Percentiles rank a stretch among this genome's conserved stretches.
Evolutionary conservation across 192 early-diverging fungal genomes (phyloP).

Genomic region (Phlyctochytrium arcticum): DNA sequence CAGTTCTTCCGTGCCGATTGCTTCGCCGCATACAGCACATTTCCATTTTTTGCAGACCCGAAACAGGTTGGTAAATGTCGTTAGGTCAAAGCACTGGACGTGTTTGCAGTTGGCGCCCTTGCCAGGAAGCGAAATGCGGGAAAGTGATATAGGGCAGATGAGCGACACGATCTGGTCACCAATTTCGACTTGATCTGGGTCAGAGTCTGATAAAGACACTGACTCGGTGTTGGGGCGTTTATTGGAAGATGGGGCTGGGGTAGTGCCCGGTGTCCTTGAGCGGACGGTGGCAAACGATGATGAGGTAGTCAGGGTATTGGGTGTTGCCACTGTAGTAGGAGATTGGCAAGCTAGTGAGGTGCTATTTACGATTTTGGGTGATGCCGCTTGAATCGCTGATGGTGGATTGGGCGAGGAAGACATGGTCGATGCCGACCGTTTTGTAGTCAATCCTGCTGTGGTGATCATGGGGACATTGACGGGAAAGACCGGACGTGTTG

Average conservation of each 20-base stretch:
- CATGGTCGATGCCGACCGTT: constrained; percentile 7
- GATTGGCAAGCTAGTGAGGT: no score
- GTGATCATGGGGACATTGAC: constrained; percentile 2
- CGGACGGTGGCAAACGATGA: not conserved
- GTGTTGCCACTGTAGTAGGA: no score
- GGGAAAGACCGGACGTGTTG: constrained; percentile 7
- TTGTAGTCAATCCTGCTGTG: not conserved
- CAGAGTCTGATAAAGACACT: no score
- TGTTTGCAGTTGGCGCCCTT: constrained; percentile 20
- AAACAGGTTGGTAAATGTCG: constrained; percentile 24
- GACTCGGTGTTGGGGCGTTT: not conserved
- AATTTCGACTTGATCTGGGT: constrained; percentile 9
- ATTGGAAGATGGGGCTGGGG: not conserved
- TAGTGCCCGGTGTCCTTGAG: not conserved
- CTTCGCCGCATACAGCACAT: constrained; percentile 16
- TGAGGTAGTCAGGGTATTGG: no score
- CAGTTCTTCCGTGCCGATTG: constrained; percentile 21
- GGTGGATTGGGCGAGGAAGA: constrained; percentile 4
- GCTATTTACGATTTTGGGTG: no score
- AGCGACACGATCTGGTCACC: constrained; percentile 26
- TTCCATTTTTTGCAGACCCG: constrained; percentile 17
- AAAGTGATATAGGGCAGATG: constrained; percentile 14
- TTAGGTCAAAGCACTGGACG: constrained; percentile 25
- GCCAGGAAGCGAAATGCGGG: constrained; percentile 12
- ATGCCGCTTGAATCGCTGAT: not conserved